Evolutionary conservation across 2,329 filamentous ascomycete genomes (phyloP), one percentile per base, ranked within the genome.

Genomic region (Rutstroemia sp.): DNA sequence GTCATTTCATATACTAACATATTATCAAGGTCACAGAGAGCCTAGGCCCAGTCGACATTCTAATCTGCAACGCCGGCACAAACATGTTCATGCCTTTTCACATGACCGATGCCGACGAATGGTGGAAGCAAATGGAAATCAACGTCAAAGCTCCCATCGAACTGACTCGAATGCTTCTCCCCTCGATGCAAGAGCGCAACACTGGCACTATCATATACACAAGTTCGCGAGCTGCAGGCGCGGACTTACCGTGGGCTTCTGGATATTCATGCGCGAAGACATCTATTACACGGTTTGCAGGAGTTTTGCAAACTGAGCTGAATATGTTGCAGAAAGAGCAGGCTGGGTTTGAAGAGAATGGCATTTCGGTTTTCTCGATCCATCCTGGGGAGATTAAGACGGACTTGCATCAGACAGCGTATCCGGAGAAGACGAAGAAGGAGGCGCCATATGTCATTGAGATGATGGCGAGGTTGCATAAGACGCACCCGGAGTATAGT

Each of bases 11-110:
- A n/a, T n/a, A n/a, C 7, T 25, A 6, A 25, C 37, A 7, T 30
- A 8, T 4, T 27, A 30, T 30, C 27, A 30, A 62, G 61, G 54
- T 56, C 4, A 56, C 41, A 10, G 51, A 47, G 18, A 54, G 30
- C 6, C 57, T 62, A 18, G 59, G 61, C 12, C 45, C 55, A 5
- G 57, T 62, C 14, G 57, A 62, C 41, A 57, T 62, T 12, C 55
- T 62, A 16, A 57, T 62, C n/a, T 61, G 57, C 49, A 62, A 62
- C 50, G 61, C 61, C n/a, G 61, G 59, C 37, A 62, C 59, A 2
- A 62, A 62, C 25, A 61, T 55, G 2, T 61, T 62, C 21, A 61
- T 62, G 57, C 61, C 59, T 18, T 62, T 62, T 16, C 57, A 62
- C 45, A 61, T 62, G 39, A 62, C 59, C 10, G 61, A 61, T 23